These are phyloP conservation scores for Comarum palustre DNA, from an alignment of 306 rosid genomes.

Conservation along the genomic window DNA sequence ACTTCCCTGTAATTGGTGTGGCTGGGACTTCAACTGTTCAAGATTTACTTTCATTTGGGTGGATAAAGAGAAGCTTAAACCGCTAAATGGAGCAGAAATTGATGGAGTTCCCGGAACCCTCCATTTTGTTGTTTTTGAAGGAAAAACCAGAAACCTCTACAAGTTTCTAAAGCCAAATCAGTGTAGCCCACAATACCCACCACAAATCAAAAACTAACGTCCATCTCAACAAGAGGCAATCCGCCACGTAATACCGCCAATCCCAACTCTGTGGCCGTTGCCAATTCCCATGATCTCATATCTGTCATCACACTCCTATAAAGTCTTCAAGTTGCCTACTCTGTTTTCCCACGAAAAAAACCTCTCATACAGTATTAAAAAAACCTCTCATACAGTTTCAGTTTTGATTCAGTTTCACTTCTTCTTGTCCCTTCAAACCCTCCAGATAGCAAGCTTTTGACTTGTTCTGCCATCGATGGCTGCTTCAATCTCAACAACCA, in stretches of 20 bases:
- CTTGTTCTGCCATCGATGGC: constrained; percentile 41
- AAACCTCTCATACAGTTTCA: not conserved
- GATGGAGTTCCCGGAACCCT: constrained; percentile 30
- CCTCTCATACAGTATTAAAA: not conserved
- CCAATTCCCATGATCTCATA: constrained; percentile 25
- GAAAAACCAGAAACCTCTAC: constrained; percentile 27
- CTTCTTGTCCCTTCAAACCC: not conserved
- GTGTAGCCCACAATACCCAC: not conserved
- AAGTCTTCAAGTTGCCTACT: constrained; percentile 19
- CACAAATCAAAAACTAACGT: constrained; percentile 30
- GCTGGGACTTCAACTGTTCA: not conserved
- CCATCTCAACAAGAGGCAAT: constrained; percentile 20
- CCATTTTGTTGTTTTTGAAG: constrained; percentile 36
- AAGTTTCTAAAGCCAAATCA: constrained; percentile 18
- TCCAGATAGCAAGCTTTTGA: not conserved
- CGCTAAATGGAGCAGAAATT: constrained; percentile 29
- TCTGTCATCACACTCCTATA: constrained; percentile 31
- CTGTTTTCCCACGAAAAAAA: constrained; percentile 15
- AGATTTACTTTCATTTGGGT: not conserved
- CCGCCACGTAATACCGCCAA: constrained; percentile 34
- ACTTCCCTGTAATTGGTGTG: not conserved
- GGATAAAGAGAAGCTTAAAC: constrained; percentile 27
- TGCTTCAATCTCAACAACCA: constrained; percentile 47
- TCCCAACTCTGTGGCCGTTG: constrained; percentile 31
- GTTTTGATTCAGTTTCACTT: not conserved